Evolutionary conservation across 2,329 filamentous ascomycete genomes (phyloP).

Genomic region (Neonectria neomacrospora): DNA sequence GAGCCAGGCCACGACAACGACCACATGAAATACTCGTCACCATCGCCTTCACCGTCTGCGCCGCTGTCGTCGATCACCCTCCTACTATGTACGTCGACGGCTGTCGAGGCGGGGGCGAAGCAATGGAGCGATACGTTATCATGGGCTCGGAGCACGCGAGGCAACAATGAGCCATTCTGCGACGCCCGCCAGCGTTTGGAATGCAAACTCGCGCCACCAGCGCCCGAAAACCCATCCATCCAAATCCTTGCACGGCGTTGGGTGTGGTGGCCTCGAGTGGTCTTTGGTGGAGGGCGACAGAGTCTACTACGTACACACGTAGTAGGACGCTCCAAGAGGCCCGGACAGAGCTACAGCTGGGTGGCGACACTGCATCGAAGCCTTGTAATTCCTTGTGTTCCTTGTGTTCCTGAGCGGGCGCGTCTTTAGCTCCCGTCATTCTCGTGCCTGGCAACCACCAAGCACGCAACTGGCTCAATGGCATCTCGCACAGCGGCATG

Average conservation of each 20-base stretch:
- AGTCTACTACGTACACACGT: too few relatives aligned
- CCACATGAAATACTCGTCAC: constrained; percentile 10
- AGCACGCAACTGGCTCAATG: background rate
- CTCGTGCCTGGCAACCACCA: background rate
- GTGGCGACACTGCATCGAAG: constrained; percentile 8
- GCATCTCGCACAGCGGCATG: constrained; percentile 8
- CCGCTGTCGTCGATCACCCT: constrained; percentile 3
- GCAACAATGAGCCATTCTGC: constrained; percentile 28
- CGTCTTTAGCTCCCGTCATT: constrained; percentile 1
- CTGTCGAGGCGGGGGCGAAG: constrained; percentile 22
- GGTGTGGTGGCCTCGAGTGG: constrained; percentile 16
- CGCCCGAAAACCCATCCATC: constrained; percentile 2
- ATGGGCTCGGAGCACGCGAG: constrained; percentile 26
- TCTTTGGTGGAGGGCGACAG: constrained; percentile 13
- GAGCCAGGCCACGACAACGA: constrained; percentile 5
- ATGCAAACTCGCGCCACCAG: constrained; percentile 39
- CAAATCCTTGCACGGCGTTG: constrained; percentile 19
- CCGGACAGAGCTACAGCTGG: constrained; percentile 2
- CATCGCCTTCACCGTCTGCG: constrained; percentile 10
- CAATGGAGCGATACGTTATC: constrained; percentile 6
- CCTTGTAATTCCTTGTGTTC: constrained; percentile 2
- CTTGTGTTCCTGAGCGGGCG: background rate
- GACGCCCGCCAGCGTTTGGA: constrained; percentile 34
- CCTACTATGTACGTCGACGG: constrained; percentile 6
- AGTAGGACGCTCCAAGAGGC: background rate